Evolutionary conservation across 1,284 basidiomycete genomes (phyloP).

Genomic region (Apiotrichum mycotoxinovorans): DNA sequence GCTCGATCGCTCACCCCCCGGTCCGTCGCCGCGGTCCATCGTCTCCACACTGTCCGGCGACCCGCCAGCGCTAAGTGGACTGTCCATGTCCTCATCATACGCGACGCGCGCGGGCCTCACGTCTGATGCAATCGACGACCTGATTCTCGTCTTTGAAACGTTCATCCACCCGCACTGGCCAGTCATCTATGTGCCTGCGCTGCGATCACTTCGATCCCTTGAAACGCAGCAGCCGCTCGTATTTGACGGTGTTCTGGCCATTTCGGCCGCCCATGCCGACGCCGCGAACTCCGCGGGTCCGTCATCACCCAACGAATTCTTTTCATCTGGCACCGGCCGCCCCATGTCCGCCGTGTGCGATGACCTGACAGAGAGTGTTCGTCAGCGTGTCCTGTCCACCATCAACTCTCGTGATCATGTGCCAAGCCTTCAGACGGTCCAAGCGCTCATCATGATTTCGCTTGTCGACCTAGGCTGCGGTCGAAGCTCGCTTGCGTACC

Average conservation of each 20-base stretch:
- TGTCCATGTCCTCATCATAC: not conserved
- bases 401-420: constrained; percentile 6
- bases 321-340: constrained; percentile 4
- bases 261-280: constrained; percentile 13
- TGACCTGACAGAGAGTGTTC: constrained; percentile 13
- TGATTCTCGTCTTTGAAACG: constrained; percentile 17
- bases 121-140: constrained; percentile 14
- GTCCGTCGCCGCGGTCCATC: not conserved
- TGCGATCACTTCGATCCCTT: constrained; percentile 12
- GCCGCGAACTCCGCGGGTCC: not conserved
- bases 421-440: constrained; percentile 10
- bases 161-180: constrained; percentile 25
- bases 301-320: not conserved
- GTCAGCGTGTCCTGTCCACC: constrained; percentile 8
- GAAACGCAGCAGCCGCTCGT: constrained; percentile 13
- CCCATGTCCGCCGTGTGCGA: constrained; percentile 12
- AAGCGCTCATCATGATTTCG: constrained; percentile 13
- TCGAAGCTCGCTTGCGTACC: constrained; percentile 12
- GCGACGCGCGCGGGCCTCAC: constrained; percentile 14
- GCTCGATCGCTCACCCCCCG: not conserved
- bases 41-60: not conserved
- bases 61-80: too few species aligned
- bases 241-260: constrained; percentile 20
- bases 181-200: constrained; percentile 15
- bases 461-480: constrained; percentile 15